These are phyloP conservation scores for Rhynchospora tenuis DNA, from an alignment of 176 grass and related monocot genomes.

Conservation along the genomic window DNA sequence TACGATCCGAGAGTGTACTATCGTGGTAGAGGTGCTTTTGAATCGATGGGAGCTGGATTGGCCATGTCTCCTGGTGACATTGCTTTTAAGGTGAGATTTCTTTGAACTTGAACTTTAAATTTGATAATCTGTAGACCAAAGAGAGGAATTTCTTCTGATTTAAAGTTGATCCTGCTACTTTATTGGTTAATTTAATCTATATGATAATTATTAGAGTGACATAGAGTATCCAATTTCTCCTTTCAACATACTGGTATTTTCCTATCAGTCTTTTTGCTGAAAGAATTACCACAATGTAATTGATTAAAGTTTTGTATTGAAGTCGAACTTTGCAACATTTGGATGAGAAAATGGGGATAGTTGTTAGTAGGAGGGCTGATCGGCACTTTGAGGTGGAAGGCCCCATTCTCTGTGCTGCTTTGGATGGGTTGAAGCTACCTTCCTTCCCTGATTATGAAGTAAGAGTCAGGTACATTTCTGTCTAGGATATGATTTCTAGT, in stretches of 20 bases:
- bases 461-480: slow-evolving; percentile 70
- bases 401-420: slow-evolving; percentile 57
- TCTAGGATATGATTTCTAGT: background rate
- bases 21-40: slow-evolving; percentile 82
- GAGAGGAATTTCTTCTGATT: background rate
- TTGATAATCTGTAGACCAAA: too few relatives aligned
- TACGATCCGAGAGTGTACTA: slow-evolving; percentile 89
- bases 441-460: slow-evolving; percentile 81
- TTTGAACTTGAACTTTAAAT: too few relatives aligned
- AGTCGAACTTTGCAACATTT: slow-evolving; percentile 90
- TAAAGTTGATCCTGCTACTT: background rate
- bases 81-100: slow-evolving; percentile 70
- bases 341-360: slow-evolving; percentile 64
- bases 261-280: background rate
- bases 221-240: background rate
- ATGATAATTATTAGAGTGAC: background rate
- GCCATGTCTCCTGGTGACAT: slow-evolving; percentile 95
- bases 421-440: slow-evolving; percentile 80
- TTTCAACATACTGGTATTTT: background rate
- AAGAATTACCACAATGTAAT: background rate
- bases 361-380: slow-evolving; percentile 72
- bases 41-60: slow-evolving; percentile 91
- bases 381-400: slow-evolving; percentile 98
- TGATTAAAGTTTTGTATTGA: slow-evolving; percentile 15
- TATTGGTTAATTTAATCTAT: background rate